Conservation (phyloP, 768 basidiomycete species). For the Sutorius australiensis region DNA sequence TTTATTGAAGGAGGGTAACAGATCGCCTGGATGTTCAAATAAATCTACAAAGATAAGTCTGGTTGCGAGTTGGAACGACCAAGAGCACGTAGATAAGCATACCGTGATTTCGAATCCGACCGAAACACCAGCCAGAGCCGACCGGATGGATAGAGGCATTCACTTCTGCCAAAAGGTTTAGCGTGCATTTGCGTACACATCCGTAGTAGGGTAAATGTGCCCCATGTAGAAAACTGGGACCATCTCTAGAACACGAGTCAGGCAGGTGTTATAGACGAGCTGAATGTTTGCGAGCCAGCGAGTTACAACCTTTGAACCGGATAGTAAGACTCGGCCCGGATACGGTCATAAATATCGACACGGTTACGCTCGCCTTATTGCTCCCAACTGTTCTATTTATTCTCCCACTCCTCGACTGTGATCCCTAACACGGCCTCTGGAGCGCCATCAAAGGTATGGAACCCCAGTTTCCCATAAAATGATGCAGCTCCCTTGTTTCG, state of each 20-base stretch:
- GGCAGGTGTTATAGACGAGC: not conserved
- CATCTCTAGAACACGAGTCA: not conserved
- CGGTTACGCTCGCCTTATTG: not conserved
- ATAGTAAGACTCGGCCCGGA: too few species aligned
- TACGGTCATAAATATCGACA: too few species aligned
- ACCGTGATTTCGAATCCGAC: constrained; percentile 19
- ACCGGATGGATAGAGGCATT: not conserved
- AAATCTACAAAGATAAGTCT: not conserved
- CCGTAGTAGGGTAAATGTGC: not conserved
- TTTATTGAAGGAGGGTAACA: constrained; percentile 8
- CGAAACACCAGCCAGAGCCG: constrained; percentile 1
- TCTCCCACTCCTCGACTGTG: constrained; percentile 40
- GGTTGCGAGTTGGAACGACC: not conserved
- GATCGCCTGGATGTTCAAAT: constrained; percentile 18
- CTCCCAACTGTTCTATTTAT: constrained; percentile 1
- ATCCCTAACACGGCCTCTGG: constrained; percentile 52
- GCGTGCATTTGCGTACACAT: not conserved
- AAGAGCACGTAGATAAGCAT: constrained; percentile 8
- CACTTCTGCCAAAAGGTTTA: not conserved
- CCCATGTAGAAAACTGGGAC: constrained; percentile 3
- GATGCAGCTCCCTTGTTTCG: constrained; percentile 54
- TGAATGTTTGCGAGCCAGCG: not conserved
- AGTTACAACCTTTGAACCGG: too few species aligned
- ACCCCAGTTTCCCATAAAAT: constrained; percentile 65
- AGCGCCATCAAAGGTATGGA: constrained; percentile 52